Base-by-base conservation (phyloP, 805 yeast genomes). In the Lachancea fermentati region DNA sequence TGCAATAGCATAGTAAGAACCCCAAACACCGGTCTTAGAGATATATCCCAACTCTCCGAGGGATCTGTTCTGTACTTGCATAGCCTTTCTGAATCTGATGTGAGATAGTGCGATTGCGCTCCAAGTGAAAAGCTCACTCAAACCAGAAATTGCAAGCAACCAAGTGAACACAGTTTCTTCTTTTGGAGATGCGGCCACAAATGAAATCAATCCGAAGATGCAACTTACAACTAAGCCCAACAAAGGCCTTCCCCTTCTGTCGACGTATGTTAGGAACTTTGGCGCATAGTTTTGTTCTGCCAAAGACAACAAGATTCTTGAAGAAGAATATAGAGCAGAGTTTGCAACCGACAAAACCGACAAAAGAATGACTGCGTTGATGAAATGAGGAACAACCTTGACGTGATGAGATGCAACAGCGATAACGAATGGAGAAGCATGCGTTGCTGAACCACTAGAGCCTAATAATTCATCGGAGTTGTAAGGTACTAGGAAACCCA, bases 241-340 rank as follows among this genome's bases (percentile, higher is more conserved):
- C 32, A 76, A 61, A n/a, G 87, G 86, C 57, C 82, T 71, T 36
- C 83, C 82, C 22, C 66, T 58, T 54, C 72, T 71, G 60, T 79
- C 84, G 44, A 78, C 67, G 52, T 73, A 75, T 22, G 73, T 76
- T 48, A 75, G 58, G 55, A 51, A 54, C 44, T 60, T 58, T 52
- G 89, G 89, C 38, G 80, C 84, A 54, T 75, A 73, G n/a, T 85
- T 84, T 60, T 79, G 84, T 46, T 78, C 79, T n/a, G 87, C 78
- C 52, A 82, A 65, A 25, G 85, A 73, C 43, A 79, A 77, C 40
- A 82, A 57, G 15, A 85, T 72, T 69, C 89, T 74, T 33, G 88
- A 79, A 49, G 81, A 72, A 15, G 81, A 84, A 57, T 72, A 82
- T 34, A 81, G 79, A 2, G 88, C 79, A 16, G 88, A 78, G 66